Evolutionary conservation across 441 rosid species (phyloP), one percentile per base, ranked within the genome.

Genomic region (Rhodomyrtus psidioides): DNA sequence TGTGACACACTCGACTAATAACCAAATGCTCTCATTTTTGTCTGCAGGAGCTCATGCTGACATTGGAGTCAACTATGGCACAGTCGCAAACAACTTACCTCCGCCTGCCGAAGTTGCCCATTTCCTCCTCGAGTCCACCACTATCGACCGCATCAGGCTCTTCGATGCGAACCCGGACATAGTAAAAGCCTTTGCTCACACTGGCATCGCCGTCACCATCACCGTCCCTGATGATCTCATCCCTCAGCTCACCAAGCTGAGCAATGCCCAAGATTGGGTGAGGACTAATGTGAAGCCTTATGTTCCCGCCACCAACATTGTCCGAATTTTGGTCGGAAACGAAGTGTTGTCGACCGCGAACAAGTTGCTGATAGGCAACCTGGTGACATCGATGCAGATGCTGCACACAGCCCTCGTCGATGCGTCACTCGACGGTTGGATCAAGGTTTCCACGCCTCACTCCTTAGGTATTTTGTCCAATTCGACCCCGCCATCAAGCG

Each of bases 21-120:
- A 70, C 79, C 79, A 2, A 21, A 39, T 21, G 2, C 16, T n/a
- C 55, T 23, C 14, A 2, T 62, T 82, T 83, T 44, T 28, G 15
- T 39, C 79, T 70, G 24, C 81, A 94, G 94, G 91, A 88, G 91
- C 75, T 24, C 87, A 90, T 57, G 95, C 89, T 26, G 82, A 87
- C 30, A 88, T 94, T 39, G 99, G 98, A 55, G 95, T 93, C 10
- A 95, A 95, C 89, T 96, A 94, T 84, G 99, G 98, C 57, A 94
- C 95, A 46, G 85, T 93, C 23, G 97, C 97, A 2, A 84, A 91
- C 93, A 86, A 95, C 87, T 97, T 95, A 44, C 98, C 97, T 17
- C 95, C 96, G 7, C 98, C 98, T 21, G 49, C 82, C 28, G 86
- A 90, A 87, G 98, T 95, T 4, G 98, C 98, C 0, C 89, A 87